A percentile compares a stretch with the other conserved stretches of the same genome.
Conservation (phyloP, 768 basidiomycete genomes). For the Macrolepiota dolichaula region DNA sequence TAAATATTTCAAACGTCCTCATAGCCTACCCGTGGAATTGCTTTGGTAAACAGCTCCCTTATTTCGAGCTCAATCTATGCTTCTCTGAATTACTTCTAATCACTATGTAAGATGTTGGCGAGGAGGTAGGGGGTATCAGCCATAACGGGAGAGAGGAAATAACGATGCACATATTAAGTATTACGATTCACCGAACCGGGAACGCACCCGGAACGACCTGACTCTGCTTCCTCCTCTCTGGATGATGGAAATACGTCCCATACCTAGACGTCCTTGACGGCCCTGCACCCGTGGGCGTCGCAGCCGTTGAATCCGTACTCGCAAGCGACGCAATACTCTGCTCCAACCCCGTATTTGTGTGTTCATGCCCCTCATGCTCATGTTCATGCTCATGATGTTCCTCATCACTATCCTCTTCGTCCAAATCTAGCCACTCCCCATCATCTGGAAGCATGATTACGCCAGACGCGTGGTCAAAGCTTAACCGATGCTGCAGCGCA, state of each 20-base stretch:
- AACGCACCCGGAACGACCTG: constrained; percentile 57
- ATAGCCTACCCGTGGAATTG: too few relatives aligned
- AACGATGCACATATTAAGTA: not conserved
- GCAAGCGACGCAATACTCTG: constrained; percentile 24
- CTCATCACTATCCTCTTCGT: constrained; percentile 40
- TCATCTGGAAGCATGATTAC: constrained; percentile 86
- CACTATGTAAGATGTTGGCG: too few relatives aligned
- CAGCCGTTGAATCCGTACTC: constrained; percentile 16
- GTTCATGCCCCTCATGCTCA: not conserved
- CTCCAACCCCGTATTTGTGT: constrained; percentile 21
- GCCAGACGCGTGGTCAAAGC: constrained; percentile 83
- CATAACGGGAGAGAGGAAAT: not conserved
- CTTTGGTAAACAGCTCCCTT: too few relatives aligned
- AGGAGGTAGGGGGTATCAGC: not conserved
- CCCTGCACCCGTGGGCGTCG: constrained; percentile 18
- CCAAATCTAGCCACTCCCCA: constrained; percentile 57
- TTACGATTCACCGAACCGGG: constrained; percentile 23
- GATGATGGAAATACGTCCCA: constrained; percentile 84
- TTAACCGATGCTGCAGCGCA: constrained; percentile 57
- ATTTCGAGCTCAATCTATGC: too few relatives aligned
- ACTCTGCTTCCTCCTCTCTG: constrained; percentile 58
- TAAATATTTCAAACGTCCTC: too few relatives aligned
- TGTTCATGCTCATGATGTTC: constrained; percentile 28
- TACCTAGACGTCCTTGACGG: constrained; percentile 55
- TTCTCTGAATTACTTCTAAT: too few relatives aligned